These are phyloP conservation scores for Apiotrichum brassicae DNA, from an alignment of 1,284 basidiomycete genomes.

Conservation along the genomic window DNA sequence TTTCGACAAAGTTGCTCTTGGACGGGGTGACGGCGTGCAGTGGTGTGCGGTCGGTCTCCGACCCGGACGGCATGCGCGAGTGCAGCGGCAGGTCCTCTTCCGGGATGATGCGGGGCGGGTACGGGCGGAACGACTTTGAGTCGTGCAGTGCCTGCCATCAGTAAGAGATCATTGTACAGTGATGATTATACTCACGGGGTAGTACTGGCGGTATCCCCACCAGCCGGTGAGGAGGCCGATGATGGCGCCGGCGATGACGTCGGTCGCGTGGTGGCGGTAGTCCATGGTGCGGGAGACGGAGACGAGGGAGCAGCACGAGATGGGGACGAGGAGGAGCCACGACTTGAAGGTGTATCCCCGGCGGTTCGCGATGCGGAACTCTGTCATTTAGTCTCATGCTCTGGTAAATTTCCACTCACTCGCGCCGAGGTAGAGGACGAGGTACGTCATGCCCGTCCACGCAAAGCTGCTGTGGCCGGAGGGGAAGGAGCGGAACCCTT, in stretches of 20 bases:
- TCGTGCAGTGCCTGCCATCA: slow-evolving; percentile 25
- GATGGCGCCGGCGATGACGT: slow-evolving; percentile 40
- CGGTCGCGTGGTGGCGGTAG: slow-evolving; percentile 42
- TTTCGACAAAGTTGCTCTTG: too few species aligned
- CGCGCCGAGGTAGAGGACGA: slow-evolving; percentile 50
- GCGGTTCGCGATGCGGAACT: slow-evolving; percentile 78
- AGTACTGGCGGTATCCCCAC: slow-evolving; percentile 45
- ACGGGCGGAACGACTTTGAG: slow-evolving; percentile 33
- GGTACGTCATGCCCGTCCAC: slow-evolving; percentile 45
- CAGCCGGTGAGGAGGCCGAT: slow-evolving; percentile 34
- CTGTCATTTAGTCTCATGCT: too few species aligned
- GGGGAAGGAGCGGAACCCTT: slow-evolving; percentile 89
- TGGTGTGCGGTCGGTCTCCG: not conserved
- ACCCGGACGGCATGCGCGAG: not conserved
- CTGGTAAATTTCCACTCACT: too few species aligned
- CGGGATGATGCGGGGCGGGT: slow-evolving; percentile 34
- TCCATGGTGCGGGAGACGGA: slow-evolving; percentile 77
- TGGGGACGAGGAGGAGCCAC: slow-evolving; percentile 73
- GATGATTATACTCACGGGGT: slow-evolving; percentile 29
- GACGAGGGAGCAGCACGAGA: slow-evolving; percentile 71
- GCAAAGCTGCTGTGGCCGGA: slow-evolving; percentile 75
- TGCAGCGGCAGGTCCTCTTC: slow-evolving; percentile 19
- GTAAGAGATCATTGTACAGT: not conserved
- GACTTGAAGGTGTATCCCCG: slow-evolving; percentile 76
- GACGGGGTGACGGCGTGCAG: not conserved